Percentiles rank a stretch among this genome's conserved stretches.
phyloP scores from a whole-genome alignment of 805 yeast genomes.

The Metahyphopichia silvanorum region DNA sequence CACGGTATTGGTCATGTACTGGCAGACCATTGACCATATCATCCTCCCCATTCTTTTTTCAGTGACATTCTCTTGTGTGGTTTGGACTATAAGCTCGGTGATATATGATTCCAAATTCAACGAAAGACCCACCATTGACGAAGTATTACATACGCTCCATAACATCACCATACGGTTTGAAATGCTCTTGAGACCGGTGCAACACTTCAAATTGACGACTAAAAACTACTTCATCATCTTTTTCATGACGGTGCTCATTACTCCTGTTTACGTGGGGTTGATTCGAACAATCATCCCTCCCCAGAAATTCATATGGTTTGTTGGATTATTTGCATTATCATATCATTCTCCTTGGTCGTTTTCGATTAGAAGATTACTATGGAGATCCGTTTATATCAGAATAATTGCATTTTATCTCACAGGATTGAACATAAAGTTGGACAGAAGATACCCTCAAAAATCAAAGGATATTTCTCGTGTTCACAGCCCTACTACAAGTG shows the following conservation, averaged over 20 bases:
- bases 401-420: conserved; percentile 36
- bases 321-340: conserved; percentile 37
- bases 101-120: conserved; percentile 39
- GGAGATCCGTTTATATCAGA: conserved; percentile 48
- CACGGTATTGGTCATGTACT: conserved; percentile 39
- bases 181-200: conserved; percentile 37
- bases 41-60: conserved; percentile 38
- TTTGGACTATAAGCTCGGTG: conserved; percentile 45
- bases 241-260: conserved; percentile 27
- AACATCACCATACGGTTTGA: conserved; percentile 44
- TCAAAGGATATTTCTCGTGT: conserved; percentile 8
- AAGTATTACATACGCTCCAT: conserved; percentile 44
- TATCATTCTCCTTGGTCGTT: conserved; percentile 49
- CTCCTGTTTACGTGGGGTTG: conserved; percentile 44
- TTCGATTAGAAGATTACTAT: conserved; percentile 42
- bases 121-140: conserved; percentile 52
- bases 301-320: conserved; percentile 29
- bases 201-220: conserved; percentile 21
- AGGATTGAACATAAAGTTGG: conserved; percentile 31
- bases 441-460: conserved; percentile 4
- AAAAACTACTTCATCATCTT: conserved; percentile 28
- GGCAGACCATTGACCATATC: conserved; percentile 35
- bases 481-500: conserved; percentile 15
- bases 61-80: conserved; percentile 34
- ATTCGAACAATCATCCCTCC: conserved; percentile 30